Evolutionary conservation across 2,329 filamentous ascomycete species (phyloP).

Genomic region (Penicillium italicum): DNA sequence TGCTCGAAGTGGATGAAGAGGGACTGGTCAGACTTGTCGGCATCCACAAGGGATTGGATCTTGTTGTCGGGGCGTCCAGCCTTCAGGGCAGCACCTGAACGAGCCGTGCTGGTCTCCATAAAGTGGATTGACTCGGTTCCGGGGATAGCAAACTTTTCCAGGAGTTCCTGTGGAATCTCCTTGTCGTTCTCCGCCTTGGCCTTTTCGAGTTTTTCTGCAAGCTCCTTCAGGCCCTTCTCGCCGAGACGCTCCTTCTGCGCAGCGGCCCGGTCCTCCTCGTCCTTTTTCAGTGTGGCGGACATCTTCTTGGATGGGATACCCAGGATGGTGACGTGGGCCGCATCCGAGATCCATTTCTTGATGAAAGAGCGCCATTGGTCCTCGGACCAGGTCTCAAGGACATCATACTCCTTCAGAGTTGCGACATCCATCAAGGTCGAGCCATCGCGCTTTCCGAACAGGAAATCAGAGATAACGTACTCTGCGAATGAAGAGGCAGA

Average conservation of each 20-base stretch:
- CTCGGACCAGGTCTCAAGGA: conserved; percentile 75
- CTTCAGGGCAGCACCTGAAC: conserved; percentile 71
- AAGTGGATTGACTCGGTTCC: conserved; percentile 90
- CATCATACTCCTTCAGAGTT: conserved; percentile 56
- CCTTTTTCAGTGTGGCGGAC: conserved; percentile 73
- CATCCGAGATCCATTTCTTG: conserved; percentile 78
- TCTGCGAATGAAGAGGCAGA: conserved; percentile 77
- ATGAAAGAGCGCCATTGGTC: conserved; percentile 78
- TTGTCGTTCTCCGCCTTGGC: conserved; percentile 87
- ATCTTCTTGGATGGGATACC: conserved; percentile 79
- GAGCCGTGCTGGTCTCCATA: conserved; percentile 79
- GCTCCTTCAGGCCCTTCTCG: conserved; percentile 70
- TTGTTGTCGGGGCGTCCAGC: conserved; percentile 65
- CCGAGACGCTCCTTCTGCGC: conserved; percentile 77
- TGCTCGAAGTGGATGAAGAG: conserved; percentile 97
- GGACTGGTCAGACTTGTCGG: conserved; percentile 60
- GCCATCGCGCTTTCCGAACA: conserved; percentile 84
- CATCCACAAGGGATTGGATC: conserved; percentile 73
- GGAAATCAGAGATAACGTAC: conserved; percentile 84
- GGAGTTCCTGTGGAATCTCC: conserved; percentile 75
- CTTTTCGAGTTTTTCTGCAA: conserved; percentile 71
- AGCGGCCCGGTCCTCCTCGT: conserved; percentile 74
- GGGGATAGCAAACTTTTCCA: conserved; percentile 78
- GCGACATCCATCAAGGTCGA: conserved; percentile 64
- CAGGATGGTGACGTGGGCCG: conserved; percentile 80